Evolutionary conservation across 2,329 filamentous ascomycete genomes (phyloP), one percentile per base, ranked within the genome.

Genomic region (Ilyonectria destructans): DNA sequence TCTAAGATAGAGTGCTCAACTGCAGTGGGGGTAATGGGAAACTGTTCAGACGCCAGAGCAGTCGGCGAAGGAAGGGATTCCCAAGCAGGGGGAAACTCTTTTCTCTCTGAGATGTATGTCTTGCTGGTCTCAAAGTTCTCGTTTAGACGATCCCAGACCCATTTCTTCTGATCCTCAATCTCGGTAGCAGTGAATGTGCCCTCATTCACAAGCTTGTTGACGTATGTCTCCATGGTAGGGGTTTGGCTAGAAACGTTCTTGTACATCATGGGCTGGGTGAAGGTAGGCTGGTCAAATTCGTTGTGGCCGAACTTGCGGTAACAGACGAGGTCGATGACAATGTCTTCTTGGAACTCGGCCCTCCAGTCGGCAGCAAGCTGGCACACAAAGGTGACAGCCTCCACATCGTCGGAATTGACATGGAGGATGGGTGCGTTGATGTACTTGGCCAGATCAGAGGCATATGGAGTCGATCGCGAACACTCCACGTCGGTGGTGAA

Each of bases 221-320:
- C 89, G 81, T 98, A 99, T 77, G 93, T 93, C 78, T 97, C 92
- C 65, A 98, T 90, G 78, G 96, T 92, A 35, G 92, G 90, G 72
- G 91, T 89, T 81, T 98, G 94, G 65, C 91, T 87, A 74, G 91
- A 89, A 79, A 98, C 98, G 77, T 92, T 93, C 90, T 98, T 97
- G 89, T 98, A 98, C 96, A 99, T 99, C 74, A 98, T 85, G 21
- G 96, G 96, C 82, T 98, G 96, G 13, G 96, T 98, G 87, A 98
- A 98, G 46, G 95, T 97, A 40, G 96, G 96, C 86, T 99, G 96
- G 81, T 99, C 96, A 12, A 96, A 98, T 86, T 99, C 96, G 85
- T 99, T 99, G 90, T 98, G 96, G 71, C 96, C 96, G 82, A 97
- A 92, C 86, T 98, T 98, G 78, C 96, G 93, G 88, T 99, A 98